Conservation (phyloP, 2,329 filamentous ascomycete species). For the Aspergillus alliaceus region DNA sequence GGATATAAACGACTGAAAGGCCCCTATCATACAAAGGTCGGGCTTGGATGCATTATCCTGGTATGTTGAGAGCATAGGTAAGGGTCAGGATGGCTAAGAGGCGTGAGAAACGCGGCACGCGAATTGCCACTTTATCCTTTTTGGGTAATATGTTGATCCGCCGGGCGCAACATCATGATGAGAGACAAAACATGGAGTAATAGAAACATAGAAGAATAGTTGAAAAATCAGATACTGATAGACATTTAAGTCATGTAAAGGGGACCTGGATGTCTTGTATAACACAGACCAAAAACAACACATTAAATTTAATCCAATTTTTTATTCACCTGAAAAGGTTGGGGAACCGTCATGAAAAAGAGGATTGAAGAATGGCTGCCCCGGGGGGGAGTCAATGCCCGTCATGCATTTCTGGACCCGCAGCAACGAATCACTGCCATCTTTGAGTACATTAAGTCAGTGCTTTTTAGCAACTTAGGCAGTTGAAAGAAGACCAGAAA, state of each 20-base stretch:
- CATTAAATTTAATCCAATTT: background rate
- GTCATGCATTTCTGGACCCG: background rate
- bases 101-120: slow-evolving; percentile 24
- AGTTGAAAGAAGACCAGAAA: no score
- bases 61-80: slow-evolving; percentile 15
- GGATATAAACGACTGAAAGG: background rate
- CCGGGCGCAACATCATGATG: slow-evolving; percentile 2
- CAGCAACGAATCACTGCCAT: background rate
- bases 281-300: background rate
- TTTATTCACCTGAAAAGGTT: background rate
- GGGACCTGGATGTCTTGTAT: no score
- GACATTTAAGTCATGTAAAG: background rate
- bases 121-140: slow-evolving; percentile 39
- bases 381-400: background rate
- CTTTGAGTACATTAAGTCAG: background rate
- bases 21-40: background rate
- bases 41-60: slow-evolving; percentile 10
- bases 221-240: background rate
- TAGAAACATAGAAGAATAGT: background rate
- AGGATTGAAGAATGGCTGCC: background rate
- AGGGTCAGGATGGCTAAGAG: slow-evolving; percentile 16
- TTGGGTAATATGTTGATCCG: slow-evolving; percentile 33
- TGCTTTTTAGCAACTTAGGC: no score
- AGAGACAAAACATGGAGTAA: background rate
- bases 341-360: background rate